phyloP scores from a whole-genome alignment of 2,329 filamentous ascomycete species.

The Epicoccum nigrum region DNA sequence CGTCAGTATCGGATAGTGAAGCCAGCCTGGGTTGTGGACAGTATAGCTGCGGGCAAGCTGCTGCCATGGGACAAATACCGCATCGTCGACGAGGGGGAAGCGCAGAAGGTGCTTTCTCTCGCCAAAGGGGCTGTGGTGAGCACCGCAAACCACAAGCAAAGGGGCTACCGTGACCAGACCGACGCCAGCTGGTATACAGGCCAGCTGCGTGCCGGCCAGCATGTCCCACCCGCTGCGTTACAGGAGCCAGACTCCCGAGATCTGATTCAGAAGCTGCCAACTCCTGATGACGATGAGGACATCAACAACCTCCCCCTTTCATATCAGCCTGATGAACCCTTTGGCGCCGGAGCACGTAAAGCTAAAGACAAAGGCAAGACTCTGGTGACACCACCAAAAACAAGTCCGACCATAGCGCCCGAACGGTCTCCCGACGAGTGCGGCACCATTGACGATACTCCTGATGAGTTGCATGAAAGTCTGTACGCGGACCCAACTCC shows the following conservation, averaged over 20 bases:
- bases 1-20: constrained; percentile 88
- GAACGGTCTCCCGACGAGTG: constrained; percentile 13
- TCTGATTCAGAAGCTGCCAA: constrained; percentile 31
- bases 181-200: constrained; percentile 81
- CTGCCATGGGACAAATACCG: constrained; percentile 87
- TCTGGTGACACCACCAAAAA: constrained; percentile 40
- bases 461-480: constrained; percentile 28
- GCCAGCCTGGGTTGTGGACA: constrained; percentile 92
- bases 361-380: constrained; percentile 16
- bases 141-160: constrained; percentile 64
- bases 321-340: constrained; percentile 41
- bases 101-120: constrained; percentile 77
- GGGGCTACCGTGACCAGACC: constrained; percentile 80
- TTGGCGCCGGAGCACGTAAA: not conserved
- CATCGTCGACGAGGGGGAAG: constrained; percentile 80
- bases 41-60: constrained; percentile 77
- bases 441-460: constrained; percentile 1
- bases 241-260: constrained; percentile 34
- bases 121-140: constrained; percentile 68
- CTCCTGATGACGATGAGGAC: constrained; percentile 33
- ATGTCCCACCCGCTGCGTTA: constrained; percentile 33
- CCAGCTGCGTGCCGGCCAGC: constrained; percentile 61
- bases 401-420: constrained; percentile 30
- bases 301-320: constrained; percentile 41
- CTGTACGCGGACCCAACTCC: constrained; percentile 32